phyloP scores from a whole-genome alignment of 2,329 filamentous ascomycete species.

The Arthrobotrys musiformis region DNA sequence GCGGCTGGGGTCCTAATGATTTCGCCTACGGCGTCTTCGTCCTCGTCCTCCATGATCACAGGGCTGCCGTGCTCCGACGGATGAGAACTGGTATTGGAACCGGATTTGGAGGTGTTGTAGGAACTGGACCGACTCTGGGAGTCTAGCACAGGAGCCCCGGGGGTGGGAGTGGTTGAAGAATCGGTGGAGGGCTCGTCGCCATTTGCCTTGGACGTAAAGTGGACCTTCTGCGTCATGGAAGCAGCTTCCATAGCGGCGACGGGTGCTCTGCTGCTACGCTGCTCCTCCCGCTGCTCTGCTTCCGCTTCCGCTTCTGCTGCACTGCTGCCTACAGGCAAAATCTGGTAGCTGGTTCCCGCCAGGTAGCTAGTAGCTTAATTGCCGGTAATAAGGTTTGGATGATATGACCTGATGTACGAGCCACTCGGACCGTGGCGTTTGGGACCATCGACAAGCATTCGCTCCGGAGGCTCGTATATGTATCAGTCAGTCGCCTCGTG shows the following conservation, averaged over 20 bases:
- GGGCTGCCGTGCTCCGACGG: slow-evolving; percentile 46
- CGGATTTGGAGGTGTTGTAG: slow-evolving; percentile 43
- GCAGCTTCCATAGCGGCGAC: slow-evolving; percentile 42
- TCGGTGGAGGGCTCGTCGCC: slow-evolving; percentile 51
- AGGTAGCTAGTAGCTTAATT: background rate
- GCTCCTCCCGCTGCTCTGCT: background rate
- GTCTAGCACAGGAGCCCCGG: slow-evolving; percentile 25
- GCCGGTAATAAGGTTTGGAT: slow-evolving; percentile 30
- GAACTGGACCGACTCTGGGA: slow-evolving; percentile 44
- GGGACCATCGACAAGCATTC: slow-evolving; percentile 24
- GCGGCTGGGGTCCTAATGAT: slow-evolving; percentile 50
- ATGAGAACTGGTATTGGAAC: slow-evolving; percentile 38
- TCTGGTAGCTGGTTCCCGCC: too few relatives aligned
- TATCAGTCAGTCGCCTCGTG: too few relatives aligned
- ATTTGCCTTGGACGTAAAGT: slow-evolving; percentile 43
- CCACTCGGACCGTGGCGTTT: slow-evolving; percentile 40
- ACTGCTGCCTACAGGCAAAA: too few relatives aligned
- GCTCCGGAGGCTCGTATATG: slow-evolving; percentile 4
- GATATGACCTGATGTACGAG: slow-evolving; percentile 45
- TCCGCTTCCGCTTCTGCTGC: too few relatives aligned
- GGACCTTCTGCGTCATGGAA: slow-evolving; percentile 44
- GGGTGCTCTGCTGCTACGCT: background rate
- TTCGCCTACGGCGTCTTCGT: slow-evolving; percentile 52
- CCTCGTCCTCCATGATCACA: slow-evolving; percentile 54
- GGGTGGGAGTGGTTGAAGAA: slow-evolving; percentile 29